A percentile compares a stretch with the other conserved stretches of the same genome.
Conservation (phyloP, 2,329 filamentous ascomycete species). For the Chaetomium globosum region DNA sequence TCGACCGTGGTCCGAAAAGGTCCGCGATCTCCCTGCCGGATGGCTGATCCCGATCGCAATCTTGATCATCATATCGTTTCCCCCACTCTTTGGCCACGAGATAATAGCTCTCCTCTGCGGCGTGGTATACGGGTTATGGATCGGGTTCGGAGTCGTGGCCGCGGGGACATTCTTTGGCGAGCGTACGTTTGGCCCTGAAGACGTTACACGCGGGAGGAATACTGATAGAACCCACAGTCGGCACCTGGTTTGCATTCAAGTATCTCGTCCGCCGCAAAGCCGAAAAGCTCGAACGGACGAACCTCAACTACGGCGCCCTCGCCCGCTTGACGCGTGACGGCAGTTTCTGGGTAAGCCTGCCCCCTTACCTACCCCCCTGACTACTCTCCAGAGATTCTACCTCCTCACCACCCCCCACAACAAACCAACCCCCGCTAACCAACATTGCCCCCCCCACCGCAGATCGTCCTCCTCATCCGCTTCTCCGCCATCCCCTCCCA, state of each 20-base stretch:
- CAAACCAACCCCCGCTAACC: constrained; percentile 21
- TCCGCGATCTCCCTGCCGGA: constrained; percentile 45
- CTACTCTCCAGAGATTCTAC: too few relatives aligned
- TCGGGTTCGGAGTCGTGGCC: constrained; percentile 47
- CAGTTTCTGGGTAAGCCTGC: constrained; percentile 44
- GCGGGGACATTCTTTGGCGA: constrained; percentile 48
- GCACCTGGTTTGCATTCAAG: constrained; percentile 48
- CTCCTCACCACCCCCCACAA: background rate
- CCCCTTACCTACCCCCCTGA: background rate
- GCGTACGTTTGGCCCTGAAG: constrained; percentile 34
- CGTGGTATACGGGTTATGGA: constrained; percentile 48
- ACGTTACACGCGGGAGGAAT: background rate
- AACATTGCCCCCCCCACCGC: background rate
- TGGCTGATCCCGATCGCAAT: constrained; percentile 47
- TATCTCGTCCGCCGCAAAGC: constrained; percentile 44
- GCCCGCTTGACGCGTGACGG: constrained; percentile 47
- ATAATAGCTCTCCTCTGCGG: constrained; percentile 47
- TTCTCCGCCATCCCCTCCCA: constrained; percentile 48
- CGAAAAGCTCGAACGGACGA: constrained; percentile 46
- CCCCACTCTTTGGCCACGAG: constrained; percentile 49
- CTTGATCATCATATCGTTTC: constrained; percentile 47
- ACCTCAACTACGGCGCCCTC: constrained; percentile 47
- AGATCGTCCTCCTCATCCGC: constrained; percentile 48
- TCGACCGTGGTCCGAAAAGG: constrained; percentile 44
- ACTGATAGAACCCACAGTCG: constrained; percentile 35